Conservation (phyloP, 768 basidiomycete genomes). For the Tremella mesenterica region DNA sequence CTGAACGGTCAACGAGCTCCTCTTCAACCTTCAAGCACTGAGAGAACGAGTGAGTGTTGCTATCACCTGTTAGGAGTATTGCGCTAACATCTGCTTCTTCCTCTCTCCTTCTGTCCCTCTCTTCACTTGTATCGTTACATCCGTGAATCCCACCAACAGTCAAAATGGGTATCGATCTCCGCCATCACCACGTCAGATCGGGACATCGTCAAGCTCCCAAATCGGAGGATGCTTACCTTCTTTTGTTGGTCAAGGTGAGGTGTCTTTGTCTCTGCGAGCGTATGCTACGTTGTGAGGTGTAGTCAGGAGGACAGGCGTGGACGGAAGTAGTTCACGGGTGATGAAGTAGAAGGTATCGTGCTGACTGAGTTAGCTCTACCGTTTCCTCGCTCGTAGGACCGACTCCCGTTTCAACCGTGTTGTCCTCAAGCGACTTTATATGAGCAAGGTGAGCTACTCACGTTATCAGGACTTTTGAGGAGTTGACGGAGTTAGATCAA, state of each 20-base stretch:
- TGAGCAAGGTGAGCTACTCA: conserved; percentile 58
- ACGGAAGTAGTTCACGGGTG: not conserved
- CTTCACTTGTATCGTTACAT: not conserved
- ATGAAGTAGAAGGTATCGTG: not conserved
- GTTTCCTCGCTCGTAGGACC: conserved; percentile 95
- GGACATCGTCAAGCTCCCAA: conserved; percentile 85
- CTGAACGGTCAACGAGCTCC: not conserved
- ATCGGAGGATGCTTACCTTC: conserved; percentile 98
- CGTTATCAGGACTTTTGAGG: not conserved
- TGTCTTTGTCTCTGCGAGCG: not conserved
- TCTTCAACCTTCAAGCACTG: not conserved
- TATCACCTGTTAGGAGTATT: not conserved
- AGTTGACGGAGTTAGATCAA: conserved; percentile 52
- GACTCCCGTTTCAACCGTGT: conserved; percentile 93
- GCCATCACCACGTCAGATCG: conserved; percentile 98
- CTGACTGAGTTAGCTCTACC: conserved; percentile 65
- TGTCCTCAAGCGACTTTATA: conserved; percentile 84
- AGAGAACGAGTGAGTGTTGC: not conserved
- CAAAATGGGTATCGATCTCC: conserved; percentile 82
- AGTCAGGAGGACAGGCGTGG: not conserved
- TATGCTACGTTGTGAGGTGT: not conserved
- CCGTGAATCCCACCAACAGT: not conserved
- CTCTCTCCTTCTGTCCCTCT: not conserved
- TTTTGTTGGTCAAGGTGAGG: conserved; percentile 90
- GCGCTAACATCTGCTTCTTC: not conserved